Conservation (phyloP, 2,329 filamentous ascomycete genomes). For the Diaporthe australafricana region DNA sequence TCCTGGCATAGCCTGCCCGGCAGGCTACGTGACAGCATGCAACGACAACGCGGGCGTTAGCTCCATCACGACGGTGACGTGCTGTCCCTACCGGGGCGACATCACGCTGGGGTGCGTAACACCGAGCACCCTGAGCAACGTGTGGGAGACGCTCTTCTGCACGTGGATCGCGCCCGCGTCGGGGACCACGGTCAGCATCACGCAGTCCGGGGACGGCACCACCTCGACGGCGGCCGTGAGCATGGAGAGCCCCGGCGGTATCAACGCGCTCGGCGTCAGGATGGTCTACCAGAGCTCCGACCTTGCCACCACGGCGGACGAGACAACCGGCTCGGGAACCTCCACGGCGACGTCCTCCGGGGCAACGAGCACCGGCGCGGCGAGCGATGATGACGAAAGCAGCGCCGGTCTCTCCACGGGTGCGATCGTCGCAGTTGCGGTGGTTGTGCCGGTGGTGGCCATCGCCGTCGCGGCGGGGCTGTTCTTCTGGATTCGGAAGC, state of each 20-base stretch:
- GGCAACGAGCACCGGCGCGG: neutral
- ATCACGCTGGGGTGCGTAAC: conserved; percentile 47
- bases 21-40: conserved; percentile 45
- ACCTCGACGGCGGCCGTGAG: conserved; percentile 40
- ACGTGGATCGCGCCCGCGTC: conserved; percentile 47
- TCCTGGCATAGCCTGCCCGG: conserved; percentile 36
- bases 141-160: conserved; percentile 47
- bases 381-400: neutral
- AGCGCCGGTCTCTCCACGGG: conserved; percentile 40
- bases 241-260: conserved; percentile 42
- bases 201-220: conserved; percentile 39
- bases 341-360: neutral
- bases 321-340: no score
- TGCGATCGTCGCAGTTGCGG: conserved; percentile 45
- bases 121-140: conserved; percentile 39
- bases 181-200: conserved; percentile 43
- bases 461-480: conserved; percentile 42
- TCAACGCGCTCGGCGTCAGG: conserved; percentile 50
- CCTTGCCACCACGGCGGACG: conserved; percentile 30
- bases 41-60: conserved; percentile 42
- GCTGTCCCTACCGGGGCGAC: conserved; percentile 46
- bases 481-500: conserved; percentile 41
- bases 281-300: conserved; percentile 51
- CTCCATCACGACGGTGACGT: conserved; percentile 49
- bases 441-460: conserved; percentile 46